Evolutionary conservation across 768 basidiomycete species (phyloP).

Genomic region (Leucogyrophana mollusca): DNA sequence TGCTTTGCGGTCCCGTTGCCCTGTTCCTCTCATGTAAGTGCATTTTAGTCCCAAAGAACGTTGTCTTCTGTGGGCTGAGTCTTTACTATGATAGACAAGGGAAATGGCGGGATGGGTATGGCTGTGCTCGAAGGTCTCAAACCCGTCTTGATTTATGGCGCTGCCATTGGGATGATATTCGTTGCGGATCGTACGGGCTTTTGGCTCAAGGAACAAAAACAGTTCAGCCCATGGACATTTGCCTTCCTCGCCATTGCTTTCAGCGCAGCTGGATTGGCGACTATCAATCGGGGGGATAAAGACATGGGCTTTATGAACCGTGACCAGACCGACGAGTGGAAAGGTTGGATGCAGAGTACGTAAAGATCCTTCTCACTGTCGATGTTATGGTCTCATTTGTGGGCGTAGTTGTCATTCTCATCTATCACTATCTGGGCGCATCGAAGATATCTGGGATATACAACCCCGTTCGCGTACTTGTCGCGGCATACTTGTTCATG

Average conservation of each 20-base stretch:
- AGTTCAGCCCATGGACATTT: conserved; percentile 72
- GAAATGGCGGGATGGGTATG: conserved; percentile 12
- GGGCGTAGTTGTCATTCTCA: conserved; percentile 73
- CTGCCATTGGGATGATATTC: conserved; percentile 67
- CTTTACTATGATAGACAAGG: conserved; percentile 11
- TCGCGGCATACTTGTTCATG: conserved; percentile 91
- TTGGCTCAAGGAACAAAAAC: conserved; percentile 90
- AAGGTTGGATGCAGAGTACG: conserved; percentile 97
- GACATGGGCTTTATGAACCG: conserved; percentile 88
- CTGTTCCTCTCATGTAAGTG: conserved; percentile 35
- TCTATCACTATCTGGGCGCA: conserved; percentile 91
- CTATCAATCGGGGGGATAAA: conserved; percentile 69
- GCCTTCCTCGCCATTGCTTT: conserved; percentile 51
- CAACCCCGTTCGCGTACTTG: conserved; percentile 85
- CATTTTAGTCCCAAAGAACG: conserved; percentile 16
- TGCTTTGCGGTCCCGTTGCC: conserved; percentile 52
- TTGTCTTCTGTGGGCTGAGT: conserved; percentile 6
- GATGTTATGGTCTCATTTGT: conserved; percentile 6
- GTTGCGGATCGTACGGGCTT: conserved; percentile 82
- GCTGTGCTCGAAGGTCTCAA: conserved; percentile 13
- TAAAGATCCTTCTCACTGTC: conserved; percentile 1
- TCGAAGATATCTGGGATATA: conserved; percentile 92
- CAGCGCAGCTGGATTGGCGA: conserved; percentile 58
- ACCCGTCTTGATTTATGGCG: conserved; percentile 61
- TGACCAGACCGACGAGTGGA: conserved; percentile 96